Percentiles rank a stretch among this genome's conserved stretches.
Evolutionary conservation across 768 basidiomycete species (phyloP).

Genomic region (Amanita exitialis): DNA sequence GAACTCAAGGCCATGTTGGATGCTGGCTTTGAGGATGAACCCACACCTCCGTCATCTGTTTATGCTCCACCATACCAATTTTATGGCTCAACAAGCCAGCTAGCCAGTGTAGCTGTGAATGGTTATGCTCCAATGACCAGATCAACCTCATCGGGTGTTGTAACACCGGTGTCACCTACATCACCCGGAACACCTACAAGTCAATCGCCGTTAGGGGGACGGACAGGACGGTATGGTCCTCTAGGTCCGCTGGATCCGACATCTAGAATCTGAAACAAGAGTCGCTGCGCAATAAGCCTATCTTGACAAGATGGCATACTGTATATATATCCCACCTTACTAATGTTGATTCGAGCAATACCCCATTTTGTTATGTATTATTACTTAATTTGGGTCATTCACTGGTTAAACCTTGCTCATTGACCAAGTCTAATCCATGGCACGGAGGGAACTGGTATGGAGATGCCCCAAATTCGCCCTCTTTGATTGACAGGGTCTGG

Average conservation of each 20-base stretch:
- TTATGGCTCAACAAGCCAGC: conserved; percentile 39
- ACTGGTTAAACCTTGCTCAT: neutral
- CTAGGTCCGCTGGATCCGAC: conserved; percentile 51
- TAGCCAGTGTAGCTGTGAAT: conserved; percentile 32
- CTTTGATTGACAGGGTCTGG: neutral
- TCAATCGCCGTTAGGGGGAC: conserved; percentile 9
- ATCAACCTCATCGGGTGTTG: conserved; percentile 32
- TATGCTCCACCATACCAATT: conserved; percentile 54
- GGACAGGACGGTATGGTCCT: conserved; percentile 33
- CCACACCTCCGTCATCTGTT: conserved; percentile 35
- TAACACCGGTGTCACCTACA: conserved; percentile 26
- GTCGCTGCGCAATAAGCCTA: neutral
- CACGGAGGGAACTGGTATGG: conserved; percentile 19
- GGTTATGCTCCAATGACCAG: conserved; percentile 48
- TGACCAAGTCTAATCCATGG: conserved; percentile 1
- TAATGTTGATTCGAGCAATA: neutral
- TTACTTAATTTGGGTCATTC: neutral
- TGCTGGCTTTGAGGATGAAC: conserved; percentile 73
- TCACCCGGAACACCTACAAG: conserved; percentile 21
- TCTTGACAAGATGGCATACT: neutral
- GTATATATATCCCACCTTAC: conserved; percentile 1
- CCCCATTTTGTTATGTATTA: conserved; percentile 1
- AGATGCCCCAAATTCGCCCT: neutral
- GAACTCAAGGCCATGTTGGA: conserved; percentile 93
- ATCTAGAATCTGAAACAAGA: conserved; percentile 9